These are phyloP conservation scores for Phytophthora ohioensis DNA, from an alignment of 352 stramenopile species.

Conservation along the genomic window DNA sequence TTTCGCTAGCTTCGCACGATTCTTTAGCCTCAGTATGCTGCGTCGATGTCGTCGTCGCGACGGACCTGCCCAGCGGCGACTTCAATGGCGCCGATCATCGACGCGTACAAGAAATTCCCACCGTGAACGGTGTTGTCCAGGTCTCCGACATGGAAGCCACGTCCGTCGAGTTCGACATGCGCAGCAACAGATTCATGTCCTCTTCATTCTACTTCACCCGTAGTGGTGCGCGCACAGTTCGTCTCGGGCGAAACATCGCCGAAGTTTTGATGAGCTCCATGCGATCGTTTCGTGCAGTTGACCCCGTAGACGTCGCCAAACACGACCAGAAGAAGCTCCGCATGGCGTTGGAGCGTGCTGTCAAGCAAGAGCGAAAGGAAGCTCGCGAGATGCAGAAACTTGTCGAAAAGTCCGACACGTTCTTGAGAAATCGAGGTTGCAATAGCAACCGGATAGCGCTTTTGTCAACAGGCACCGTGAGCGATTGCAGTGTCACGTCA, in stretches of 20 bases:
- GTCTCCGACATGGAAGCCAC: background rate
- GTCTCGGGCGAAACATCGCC: conserved; percentile 3
- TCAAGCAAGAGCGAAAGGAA: conserved; percentile 47
- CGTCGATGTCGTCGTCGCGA: background rate
- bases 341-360: conserved; percentile 38
- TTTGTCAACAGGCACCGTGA: conserved; percentile 13
- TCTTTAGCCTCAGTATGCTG: conserved; percentile 7
- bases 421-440: conserved; percentile 17
- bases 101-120: background rate
- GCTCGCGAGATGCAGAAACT: conserved; percentile 45
- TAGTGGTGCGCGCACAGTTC: conserved; percentile 3
- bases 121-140: background rate
- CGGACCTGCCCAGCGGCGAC: background rate
- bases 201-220: conserved; percentile 16
- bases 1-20: conserved; percentile 5
- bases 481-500: conserved; percentile 17
- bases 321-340: conserved; percentile 43
- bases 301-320: conserved; percentile 23
- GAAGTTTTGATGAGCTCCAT: conserved; percentile 14
- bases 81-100: conserved; percentile 2
- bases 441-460: conserved; percentile 26
- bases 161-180: conserved; percentile 33
- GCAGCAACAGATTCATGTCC: conserved; percentile 28
- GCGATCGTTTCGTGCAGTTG: conserved; percentile 12
- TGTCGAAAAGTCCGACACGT: conserved; percentile 22